A percentile compares a stretch with the other conserved stretches of the same genome.
These are phyloP conservation scores for Oryza rufipogon DNA, from an alignment of 176 grass and related monocot genomes.

Conservation along the genomic window DNA sequence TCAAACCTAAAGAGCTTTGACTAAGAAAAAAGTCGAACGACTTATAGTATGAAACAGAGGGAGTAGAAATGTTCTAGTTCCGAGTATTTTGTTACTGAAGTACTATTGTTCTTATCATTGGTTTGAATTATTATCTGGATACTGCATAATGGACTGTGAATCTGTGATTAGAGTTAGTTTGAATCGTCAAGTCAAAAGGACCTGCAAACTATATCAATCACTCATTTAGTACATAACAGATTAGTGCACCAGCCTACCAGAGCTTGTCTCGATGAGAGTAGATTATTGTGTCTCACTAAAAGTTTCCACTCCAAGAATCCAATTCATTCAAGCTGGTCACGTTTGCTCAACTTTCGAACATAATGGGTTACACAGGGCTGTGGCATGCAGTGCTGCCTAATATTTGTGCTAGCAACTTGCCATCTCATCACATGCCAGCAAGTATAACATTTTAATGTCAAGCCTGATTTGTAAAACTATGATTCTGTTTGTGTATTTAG, in stretches of 20 bases:
- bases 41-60: too few species aligned
- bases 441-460: background rate
- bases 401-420: background rate
- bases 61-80: background rate
- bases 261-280: too few species aligned
- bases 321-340: background rate
- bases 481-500: background rate
- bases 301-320: conserved; percentile 1
- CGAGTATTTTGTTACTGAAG: conserved; percentile 6
- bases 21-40: too few species aligned
- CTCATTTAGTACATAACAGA: background rate
- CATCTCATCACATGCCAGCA: background rate
- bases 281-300: background rate
- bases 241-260: background rate
- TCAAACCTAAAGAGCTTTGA: too few species aligned
- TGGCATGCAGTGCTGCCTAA: background rate
- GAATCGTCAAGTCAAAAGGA: background rate
- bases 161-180: background rate
- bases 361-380: background rate
- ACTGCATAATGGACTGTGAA: background rate
- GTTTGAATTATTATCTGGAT: background rate
- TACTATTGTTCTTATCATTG: conserved; percentile 23
- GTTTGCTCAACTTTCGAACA: background rate
- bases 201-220: background rate
- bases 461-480: background rate